phyloP scores from a whole-genome alignment of 1,139 yeast species.

The Geotrichum australiense region DNA sequence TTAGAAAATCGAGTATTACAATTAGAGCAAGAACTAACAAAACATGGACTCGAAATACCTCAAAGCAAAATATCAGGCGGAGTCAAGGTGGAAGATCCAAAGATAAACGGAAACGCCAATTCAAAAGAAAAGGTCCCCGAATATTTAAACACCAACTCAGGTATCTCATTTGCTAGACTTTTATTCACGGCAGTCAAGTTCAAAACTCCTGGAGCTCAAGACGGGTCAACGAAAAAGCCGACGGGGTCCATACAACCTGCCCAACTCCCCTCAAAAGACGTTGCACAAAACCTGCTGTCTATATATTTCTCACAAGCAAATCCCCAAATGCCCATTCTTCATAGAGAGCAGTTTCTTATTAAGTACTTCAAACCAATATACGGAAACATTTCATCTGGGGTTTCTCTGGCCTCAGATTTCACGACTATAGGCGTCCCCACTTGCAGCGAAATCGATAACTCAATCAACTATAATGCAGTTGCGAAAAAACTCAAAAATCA shows the following conservation, averaged over 20 bases:
- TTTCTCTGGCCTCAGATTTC: conserved; percentile 56
- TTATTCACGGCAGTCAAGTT: conserved; percentile 71
- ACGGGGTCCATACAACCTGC: conserved; percentile 37
- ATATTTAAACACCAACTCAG: conserved; percentile 33
- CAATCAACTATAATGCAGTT: conserved; percentile 20
- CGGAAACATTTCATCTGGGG: conserved; percentile 52
- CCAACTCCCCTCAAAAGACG: conserved; percentile 58
- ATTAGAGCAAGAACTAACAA: conserved; percentile 46
- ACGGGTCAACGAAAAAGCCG: conserved; percentile 16
- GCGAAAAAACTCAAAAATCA: conserved; percentile 17
- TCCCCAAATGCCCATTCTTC: conserved; percentile 73
- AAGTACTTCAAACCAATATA: conserved; percentile 70
- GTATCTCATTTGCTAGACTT: conserved; percentile 65
- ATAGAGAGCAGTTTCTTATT: conserved; percentile 65
- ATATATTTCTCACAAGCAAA: conserved; percentile 73
- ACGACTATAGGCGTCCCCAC: conserved; percentile 42
- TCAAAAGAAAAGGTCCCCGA: neutral
- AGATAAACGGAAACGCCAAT: conserved; percentile 2
- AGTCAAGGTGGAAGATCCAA: conserved; percentile 31
- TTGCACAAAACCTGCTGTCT: conserved; percentile 62
- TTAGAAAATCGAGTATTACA: conserved; percentile 57
- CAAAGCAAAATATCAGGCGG: neutral
- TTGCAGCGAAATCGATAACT: conserved; percentile 9
- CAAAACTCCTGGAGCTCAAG: conserved; percentile 32
- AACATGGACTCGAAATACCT: conserved; percentile 32